Evolutionary conservation across 192 early-diverging fungal species (phyloP), one percentile per base, ranked within the genome.

Genomic region (Diversispora eburnea): DNA sequence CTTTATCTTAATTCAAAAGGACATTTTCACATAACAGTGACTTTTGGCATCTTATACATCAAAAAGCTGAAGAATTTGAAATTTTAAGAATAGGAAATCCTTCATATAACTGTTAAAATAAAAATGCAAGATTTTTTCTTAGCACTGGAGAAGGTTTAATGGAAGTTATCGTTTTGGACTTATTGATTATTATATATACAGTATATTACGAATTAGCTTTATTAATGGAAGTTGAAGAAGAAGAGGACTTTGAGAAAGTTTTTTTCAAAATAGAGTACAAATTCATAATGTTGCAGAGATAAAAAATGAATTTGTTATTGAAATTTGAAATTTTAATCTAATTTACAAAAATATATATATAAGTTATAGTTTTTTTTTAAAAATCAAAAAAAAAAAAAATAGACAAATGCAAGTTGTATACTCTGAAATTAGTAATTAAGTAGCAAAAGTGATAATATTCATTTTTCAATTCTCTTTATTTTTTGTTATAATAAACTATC

Each of bases 171-270:
- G 47, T 0, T 67, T 19, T 51, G 66, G 66, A 25, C n/a, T 47
- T 25, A 9, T 67, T 15, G 66, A 67, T 10, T 67, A 67, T 51
- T 25, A 19, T 3, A 25, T 67, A 3, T 3, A 15, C n/a, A n/a
- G n/a, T n/a, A n/a, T n/a, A n/a, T 52, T 22, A 15, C 5, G 66
- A 19, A 10, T 13, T 52, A 10, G 12, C 51, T 49, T 3, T 66
- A 0, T 66, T 42, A 15, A 41, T 46, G 7, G n/a, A 41, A 65
- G 19, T 0, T 6, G 63, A 10, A 7, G 43, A 65, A 19, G 43
- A 65, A 43, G 33, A 65, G 3, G 63, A 65, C 3, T 65, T 65
- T 65, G 63, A 65, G 43, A 65, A 65, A 47, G 63, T 10, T 3
- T 0, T 19, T 8, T 7, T 2, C 33, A 39, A 43, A 65, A 65